Evolutionary conservation across 441 rosid genomes (phyloP).

Genomic region (Euphorbia celastroides): DNA sequence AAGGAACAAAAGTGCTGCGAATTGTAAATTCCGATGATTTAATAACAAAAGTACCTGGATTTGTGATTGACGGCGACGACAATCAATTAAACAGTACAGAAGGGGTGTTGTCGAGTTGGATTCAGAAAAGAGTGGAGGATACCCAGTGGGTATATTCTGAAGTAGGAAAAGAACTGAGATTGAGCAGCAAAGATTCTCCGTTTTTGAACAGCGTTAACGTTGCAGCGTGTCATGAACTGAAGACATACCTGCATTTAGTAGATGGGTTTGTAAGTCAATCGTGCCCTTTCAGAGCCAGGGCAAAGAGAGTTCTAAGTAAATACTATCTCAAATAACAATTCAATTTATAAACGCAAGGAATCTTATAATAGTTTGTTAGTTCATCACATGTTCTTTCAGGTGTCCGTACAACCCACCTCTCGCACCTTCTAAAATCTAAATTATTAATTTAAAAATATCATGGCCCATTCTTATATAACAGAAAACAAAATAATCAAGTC

Average conservation of each 20-base stretch:
- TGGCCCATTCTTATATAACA: not conserved
- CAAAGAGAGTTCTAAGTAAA: slow-evolving; percentile 28
- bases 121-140: slow-evolving; percentile 48
- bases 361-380: no score
- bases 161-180: slow-evolving; percentile 62
- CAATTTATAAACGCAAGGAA: not conserved
- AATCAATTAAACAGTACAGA: slow-evolving; percentile 5
- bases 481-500: no score
- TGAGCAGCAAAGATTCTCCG: slow-evolving; percentile 63
- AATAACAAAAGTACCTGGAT: slow-evolving; percentile 74
- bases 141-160: slow-evolving; percentile 67
- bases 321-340: not conserved
- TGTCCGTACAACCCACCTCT: not conserved
- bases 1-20: slow-evolving; percentile 57
- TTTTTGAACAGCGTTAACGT: slow-evolving; percentile 39
- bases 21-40: slow-evolving; percentile 74
- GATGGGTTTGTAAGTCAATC: slow-evolving; percentile 61
- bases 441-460: not conserved
- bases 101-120: slow-evolving; percentile 42
- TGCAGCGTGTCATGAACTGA: slow-evolving; percentile 67
- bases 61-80: slow-evolving; percentile 36
- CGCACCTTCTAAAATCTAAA: no score
- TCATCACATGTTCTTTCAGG: not conserved
- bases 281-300: slow-evolving; percentile 57
- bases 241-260: slow-evolving; percentile 68